Percentiles rank a stretch among this genome's conserved stretches.
Conservation (phyloP, 1,284 basidiomycete genomes). For the Trichosporon sp. region DNA sequence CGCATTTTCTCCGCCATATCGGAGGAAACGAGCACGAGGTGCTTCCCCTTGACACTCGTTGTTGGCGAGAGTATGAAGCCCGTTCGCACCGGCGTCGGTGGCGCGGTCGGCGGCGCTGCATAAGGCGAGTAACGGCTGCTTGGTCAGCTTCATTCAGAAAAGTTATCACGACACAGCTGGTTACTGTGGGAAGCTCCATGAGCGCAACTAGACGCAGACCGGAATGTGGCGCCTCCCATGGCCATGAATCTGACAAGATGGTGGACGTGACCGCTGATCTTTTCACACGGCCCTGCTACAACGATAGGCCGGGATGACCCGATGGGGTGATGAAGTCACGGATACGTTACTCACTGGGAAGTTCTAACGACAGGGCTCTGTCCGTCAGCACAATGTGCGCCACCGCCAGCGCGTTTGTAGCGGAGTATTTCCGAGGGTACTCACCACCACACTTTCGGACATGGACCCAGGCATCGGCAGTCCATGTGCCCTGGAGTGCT, state of each 20-base stretch:
- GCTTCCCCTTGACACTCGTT: conserved; percentile 3
- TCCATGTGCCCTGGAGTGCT: not conserved
- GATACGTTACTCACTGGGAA: not conserved
- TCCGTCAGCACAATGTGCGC: not conserved
- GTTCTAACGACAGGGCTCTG: not conserved
- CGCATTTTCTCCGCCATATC: conserved; percentile 10
- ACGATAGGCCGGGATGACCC: not conserved
- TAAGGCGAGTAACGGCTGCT: not conserved
- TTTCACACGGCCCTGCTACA: not conserved
- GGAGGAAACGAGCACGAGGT: not conserved
- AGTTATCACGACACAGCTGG: not conserved
- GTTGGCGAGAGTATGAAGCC: not conserved
- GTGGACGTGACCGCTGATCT: not conserved
- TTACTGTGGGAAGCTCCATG: not conserved
- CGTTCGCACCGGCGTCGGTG: not conserved
- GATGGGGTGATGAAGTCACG: not conserved
- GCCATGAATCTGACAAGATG: not conserved
- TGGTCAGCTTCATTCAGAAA: not conserved
- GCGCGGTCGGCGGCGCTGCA: not conserved
- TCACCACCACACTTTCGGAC: not conserved
- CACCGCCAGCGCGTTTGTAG: not conserved
- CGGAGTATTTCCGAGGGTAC: not conserved
- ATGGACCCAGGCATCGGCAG: not conserved
- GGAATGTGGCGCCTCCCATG: conserved; percentile 7
- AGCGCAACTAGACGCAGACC: not conserved